Base-by-base conservation (phyloP, 2,329 filamentous ascomycete species). In the Arthroderma uncinatum region DNA sequence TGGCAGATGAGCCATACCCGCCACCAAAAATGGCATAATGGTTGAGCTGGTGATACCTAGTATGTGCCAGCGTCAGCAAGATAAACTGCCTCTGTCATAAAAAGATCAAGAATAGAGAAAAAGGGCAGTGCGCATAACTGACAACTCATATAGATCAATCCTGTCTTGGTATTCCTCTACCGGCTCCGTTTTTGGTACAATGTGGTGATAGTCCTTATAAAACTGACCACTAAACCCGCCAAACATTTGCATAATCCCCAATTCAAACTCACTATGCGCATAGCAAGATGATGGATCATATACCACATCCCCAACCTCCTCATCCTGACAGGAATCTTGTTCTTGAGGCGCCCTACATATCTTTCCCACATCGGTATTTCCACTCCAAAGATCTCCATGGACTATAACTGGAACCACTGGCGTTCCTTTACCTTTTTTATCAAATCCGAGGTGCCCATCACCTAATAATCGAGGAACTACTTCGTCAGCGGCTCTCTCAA, bases 221-320 rank as follows among this genome's bases (percentile, higher is more conserved):
- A 95, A 95, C 0, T 67, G 70, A 0, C 70, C 65, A 0, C 83
- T 83, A 70, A 94, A 95, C 0, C 92, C 92, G 0, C 91, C 91
- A 78, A 96, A 97, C 90, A 96, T 95, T 54, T 80, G 82, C 90
- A 96, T 96, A 63, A 95, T 95, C 0, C 92, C 92, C 55, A 95
- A 74, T 63, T 96, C 92, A 70, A 85, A 96, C 74, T 97, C 92
- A 1, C 80, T 86, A 68, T 96, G 91, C 1, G 85, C 89, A 67
- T 94, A 96, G 61, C 86, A 87, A 42, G 83, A 80, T 1, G 85
- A 86, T 0, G 90, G 83, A 67, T 96, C 92, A 67, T 84, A 96
- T 0, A 95, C 82, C 0, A 95, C 82, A 62, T 90, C 85, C 62
- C 91, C 87, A 0, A 77, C 72, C 0, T 64, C 36, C 25, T 50